phyloP scores from a whole-genome alignment of 2,329 filamentous ascomycete genomes.

The Intubia oerlemansii region DNA sequence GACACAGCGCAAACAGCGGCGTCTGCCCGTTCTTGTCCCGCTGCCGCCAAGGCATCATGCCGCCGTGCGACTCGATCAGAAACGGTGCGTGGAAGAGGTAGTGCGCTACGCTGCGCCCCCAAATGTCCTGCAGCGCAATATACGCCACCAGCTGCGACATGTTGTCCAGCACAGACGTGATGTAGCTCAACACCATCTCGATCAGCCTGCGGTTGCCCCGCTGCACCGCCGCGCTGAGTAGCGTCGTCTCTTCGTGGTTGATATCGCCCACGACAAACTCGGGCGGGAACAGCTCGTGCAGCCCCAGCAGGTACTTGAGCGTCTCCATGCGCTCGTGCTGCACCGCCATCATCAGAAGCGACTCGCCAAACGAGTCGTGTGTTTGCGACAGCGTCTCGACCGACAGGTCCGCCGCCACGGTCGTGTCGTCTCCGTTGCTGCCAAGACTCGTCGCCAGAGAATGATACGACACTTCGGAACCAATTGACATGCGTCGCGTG shows the following conservation, averaged over 20 bases:
- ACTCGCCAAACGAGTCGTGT: slow-evolving; percentile 52
- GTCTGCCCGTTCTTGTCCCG: slow-evolving; percentile 95
- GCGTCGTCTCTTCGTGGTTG: slow-evolving; percentile 75
- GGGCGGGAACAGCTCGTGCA: slow-evolving; percentile 55
- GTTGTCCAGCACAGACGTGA: slow-evolving; percentile 28
- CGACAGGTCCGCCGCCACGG: slow-evolving; percentile 68
- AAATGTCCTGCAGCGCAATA: slow-evolving; percentile 53
- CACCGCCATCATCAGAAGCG: slow-evolving; percentile 70
- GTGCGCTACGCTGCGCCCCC: slow-evolving; percentile 80
- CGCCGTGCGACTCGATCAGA: slow-evolving; percentile 57
- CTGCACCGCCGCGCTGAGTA: slow-evolving; percentile 81
- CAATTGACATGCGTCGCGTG: slow-evolving; percentile 67
- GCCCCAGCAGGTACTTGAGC: slow-evolving; percentile 58
- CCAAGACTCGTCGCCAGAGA: slow-evolving; percentile 56
- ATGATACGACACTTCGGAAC: slow-evolving; percentile 63
- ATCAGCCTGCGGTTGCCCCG: slow-evolving; percentile 56
- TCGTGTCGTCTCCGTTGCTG: slow-evolving; percentile 43
- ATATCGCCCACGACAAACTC: slow-evolving; percentile 57
- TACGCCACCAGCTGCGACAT: slow-evolving; percentile 41
- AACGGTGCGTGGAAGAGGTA: slow-evolving; percentile 84
- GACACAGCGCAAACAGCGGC: slow-evolving; percentile 84
- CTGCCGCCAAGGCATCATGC: slow-evolving; percentile 66
- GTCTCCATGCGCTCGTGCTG: slow-evolving; percentile 49
- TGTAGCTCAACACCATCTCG: slow-evolving; percentile 50
- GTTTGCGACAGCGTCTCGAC: slow-evolving; percentile 59